phyloP scores from a whole-genome alignment of 768 basidiomycete species.

The Tricholoma furcatifolium region DNA sequence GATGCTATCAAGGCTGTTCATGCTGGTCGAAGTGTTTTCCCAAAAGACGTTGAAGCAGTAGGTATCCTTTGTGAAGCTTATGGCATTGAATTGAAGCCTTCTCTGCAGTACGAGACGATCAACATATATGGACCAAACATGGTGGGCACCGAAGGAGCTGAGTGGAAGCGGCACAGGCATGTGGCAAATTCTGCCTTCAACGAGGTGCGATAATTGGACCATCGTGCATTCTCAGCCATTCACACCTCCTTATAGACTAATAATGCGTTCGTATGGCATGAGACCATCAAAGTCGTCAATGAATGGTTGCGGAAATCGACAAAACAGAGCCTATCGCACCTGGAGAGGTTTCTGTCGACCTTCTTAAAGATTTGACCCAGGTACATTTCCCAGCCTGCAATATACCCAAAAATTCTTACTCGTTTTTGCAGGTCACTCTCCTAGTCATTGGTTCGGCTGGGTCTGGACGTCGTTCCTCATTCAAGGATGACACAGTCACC shows the following conservation, averaged over 20 bases:
- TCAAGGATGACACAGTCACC: slow-evolving; percentile 27
- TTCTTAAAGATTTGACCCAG: slow-evolving; percentile 23
- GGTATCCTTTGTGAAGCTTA: not conserved
- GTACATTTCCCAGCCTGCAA: slow-evolving; percentile 15
- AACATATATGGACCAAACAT: slow-evolving; percentile 49
- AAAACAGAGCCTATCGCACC: not conserved
- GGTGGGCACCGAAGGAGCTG: slow-evolving; percentile 37
- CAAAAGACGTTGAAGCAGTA: slow-evolving; percentile 38
- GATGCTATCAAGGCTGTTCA: slow-evolving; percentile 38
- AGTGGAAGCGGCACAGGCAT: slow-evolving; percentile 48
- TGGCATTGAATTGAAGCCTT: not conserved
- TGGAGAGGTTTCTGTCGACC: slow-evolving; percentile 15
- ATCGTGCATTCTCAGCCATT: not conserved
- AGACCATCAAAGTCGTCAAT: slow-evolving; percentile 35
- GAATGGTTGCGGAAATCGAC: slow-evolving; percentile 44
- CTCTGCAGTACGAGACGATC: slow-evolving; percentile 33
- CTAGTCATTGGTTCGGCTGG: slow-evolving; percentile 39
- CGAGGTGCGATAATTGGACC: slow-evolving; percentile 30
- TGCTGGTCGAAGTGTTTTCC: slow-evolving; percentile 32
- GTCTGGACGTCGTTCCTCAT: slow-evolving; percentile 38
- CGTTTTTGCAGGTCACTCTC: slow-evolving; percentile 27
- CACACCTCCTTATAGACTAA: slow-evolving; percentile 32
- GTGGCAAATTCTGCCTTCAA: slow-evolving; percentile 50
- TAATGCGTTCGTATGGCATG: slow-evolving; percentile 47
- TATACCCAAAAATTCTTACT: not conserved